These are phyloP conservation scores for Pestalotiopsis sp. DNA, from an alignment of 2,329 filamentous ascomycete species.

Conservation along the genomic window DNA sequence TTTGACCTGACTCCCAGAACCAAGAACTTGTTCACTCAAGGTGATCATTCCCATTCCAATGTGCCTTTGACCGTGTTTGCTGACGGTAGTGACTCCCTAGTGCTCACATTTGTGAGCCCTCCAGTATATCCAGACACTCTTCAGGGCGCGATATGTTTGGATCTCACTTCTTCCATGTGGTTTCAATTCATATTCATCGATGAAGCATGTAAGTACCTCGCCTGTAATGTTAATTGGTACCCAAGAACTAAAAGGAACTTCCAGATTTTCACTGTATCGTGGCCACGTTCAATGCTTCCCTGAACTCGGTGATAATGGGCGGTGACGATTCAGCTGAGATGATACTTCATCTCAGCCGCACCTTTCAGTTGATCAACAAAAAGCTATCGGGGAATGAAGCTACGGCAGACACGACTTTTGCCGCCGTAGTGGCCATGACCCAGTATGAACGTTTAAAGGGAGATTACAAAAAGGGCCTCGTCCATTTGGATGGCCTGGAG, in stretches of 20 bases:
- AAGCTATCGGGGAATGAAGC: slow-evolving; percentile 27
- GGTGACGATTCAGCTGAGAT: slow-evolving; percentile 18
- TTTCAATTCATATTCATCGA: slow-evolving; percentile 29
- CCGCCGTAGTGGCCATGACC: slow-evolving; percentile 28
- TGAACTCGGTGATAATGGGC: background rate
- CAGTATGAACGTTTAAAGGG: slow-evolving; percentile 27
- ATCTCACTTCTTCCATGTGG: slow-evolving; percentile 21
- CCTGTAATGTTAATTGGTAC: background rate
- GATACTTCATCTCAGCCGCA: slow-evolving; percentile 26
- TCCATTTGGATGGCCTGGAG: slow-evolving; percentile 33
- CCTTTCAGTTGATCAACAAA: slow-evolving; percentile 30
- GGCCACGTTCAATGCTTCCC: slow-evolving; percentile 22
- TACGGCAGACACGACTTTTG: slow-evolving; percentile 29
- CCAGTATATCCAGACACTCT: slow-evolving; percentile 14
- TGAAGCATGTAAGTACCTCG: slow-evolving; percentile 31
- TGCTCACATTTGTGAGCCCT: slow-evolving; percentile 9
- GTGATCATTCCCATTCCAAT: background rate
- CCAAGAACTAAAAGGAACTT: background rate
- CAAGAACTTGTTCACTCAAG: background rate
- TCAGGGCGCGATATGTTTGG: slow-evolving; percentile 4
- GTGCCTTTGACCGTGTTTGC: background rate
- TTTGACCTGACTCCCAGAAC: background rate
- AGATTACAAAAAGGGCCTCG: slow-evolving; percentile 22
- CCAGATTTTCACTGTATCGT: slow-evolving; percentile 29
- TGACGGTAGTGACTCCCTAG: background rate